Evolutionary conservation across 179 eudicot genomes (phyloP).

Genomic region (Heliamphora pulchella): DNA sequence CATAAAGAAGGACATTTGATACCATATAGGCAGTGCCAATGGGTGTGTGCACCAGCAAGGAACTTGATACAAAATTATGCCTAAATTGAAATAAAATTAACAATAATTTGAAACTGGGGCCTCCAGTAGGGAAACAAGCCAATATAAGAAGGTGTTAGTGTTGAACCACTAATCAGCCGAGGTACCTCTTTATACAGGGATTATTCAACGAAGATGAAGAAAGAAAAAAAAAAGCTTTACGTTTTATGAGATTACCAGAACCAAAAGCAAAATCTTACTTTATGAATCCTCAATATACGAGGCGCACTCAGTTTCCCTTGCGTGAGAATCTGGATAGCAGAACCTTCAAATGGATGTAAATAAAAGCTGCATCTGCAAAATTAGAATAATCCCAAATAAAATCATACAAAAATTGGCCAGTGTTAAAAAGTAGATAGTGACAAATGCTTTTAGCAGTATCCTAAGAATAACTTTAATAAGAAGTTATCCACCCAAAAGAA

Average conservation of each 20-base stretch:
- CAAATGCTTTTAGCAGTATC: constrained; percentile 10
- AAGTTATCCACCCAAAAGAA: not conserved
- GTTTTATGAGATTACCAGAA: constrained; percentile 1
- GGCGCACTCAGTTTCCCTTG: constrained; percentile 99
- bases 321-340: constrained; percentile 68
- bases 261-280: constrained; percentile 41
- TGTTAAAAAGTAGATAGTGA: not conserved
- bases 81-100: not conserved
- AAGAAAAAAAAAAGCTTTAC: not conserved
- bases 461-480: constrained; percentile 16
- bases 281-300: constrained; percentile 85
- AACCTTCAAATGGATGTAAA: constrained; percentile 86
- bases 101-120: not conserved
- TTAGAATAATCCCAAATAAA: constrained; percentile 8
- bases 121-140: not conserved
- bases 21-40: not conserved
- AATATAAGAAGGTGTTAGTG: not conserved
- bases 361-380: constrained; percentile 84
- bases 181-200: constrained; percentile 7
- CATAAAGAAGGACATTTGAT: not conserved
- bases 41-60: not conserved
- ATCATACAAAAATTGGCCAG: not conserved
- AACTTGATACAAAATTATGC: not conserved
- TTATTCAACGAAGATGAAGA: constrained; percentile 9
- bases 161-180: not conserved